Evolutionary conservation across 352 stramenopile species (phyloP).

Genomic region (Phytophthora constricta): DNA sequence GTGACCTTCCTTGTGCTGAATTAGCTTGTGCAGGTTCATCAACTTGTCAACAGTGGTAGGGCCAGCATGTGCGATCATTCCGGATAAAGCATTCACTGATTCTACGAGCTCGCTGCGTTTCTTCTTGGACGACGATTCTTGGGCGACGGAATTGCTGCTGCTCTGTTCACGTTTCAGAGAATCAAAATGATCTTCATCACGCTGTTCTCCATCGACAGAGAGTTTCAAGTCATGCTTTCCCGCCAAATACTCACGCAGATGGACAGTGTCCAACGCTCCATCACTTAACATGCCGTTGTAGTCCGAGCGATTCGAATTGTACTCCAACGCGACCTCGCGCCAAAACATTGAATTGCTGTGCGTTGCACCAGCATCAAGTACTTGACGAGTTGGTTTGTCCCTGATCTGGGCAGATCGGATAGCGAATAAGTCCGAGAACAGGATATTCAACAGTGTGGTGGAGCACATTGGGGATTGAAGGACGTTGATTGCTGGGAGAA

Average conservation of each 20-base stretch:
- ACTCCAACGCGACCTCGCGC: constrained; percentile 5
- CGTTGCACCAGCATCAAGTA: constrained; percentile 1
- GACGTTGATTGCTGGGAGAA: too few relatives aligned
- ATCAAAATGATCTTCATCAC: too few relatives aligned
- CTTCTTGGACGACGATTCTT: constrained; percentile 4
- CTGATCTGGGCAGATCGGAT: constrained; percentile 3
- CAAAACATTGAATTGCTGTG: constrained; percentile 11
- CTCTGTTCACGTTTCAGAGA: background rate
- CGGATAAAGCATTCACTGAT: background rate
- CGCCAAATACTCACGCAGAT: constrained; percentile 8
- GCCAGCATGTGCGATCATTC: background rate
- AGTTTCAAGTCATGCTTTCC: constrained; percentile 11
- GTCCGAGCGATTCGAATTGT: constrained; percentile 11
- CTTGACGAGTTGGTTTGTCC: background rate
- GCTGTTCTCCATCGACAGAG: constrained; percentile 12
- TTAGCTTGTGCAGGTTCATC: constrained; percentile 13
- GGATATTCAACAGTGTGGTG: constrained; percentile 15
- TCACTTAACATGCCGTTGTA: constrained; percentile 7
- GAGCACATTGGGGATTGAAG: too few relatives aligned
- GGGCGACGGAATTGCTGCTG: background rate
- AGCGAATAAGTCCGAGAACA: constrained; percentile 17
- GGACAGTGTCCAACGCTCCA: constrained; percentile 2
- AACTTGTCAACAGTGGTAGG: background rate
- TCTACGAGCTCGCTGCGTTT: constrained; percentile 5
- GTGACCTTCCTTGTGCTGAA: constrained; percentile 5